Base-by-base conservation (phyloP, 1,139 yeast species). In the Oligophagozyma castellii region DNA sequence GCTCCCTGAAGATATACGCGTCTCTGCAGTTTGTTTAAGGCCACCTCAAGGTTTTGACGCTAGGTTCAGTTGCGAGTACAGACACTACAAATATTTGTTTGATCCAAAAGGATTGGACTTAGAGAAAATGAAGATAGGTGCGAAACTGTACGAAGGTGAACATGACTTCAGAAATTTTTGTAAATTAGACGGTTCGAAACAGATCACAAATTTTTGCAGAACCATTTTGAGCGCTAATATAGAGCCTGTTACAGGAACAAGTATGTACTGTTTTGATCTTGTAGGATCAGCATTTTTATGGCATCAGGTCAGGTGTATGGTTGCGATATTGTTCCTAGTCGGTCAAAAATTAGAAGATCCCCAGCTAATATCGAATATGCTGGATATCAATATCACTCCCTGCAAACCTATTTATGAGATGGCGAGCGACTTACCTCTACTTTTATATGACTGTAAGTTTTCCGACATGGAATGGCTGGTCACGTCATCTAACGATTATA, bases 231-330 rank as follows among this genome's bases (percentile, higher is more conserved):
- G 61, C 27, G 62, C 86, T 1, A 53, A 63, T 11, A 73, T 81
- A 10, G 37, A 61, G 6, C 61, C 56, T 5, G 42, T 69, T 4
- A 43, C 51, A 14, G n/a, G n/a, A n/a, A 51, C 44, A 18, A 67
- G 64, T 23, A 60, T 64, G 33, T 79, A 65, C 44, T 77, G 75
- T 34, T 74, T 89, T 50, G 86, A 84, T 48, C 59, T 89, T 30
- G 65, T 70, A 39, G 99, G 98, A 0, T 63, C 81, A 2, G 98
- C 98, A 5, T 92, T 92, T 43, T 58, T 92, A 35, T 92, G 98
- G 98, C 96, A 92, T 51, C 99, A 92, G 53, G 99, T 92, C 14
- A 67, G 98, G 30, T 84, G 94, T 42, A 89, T 92, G 93, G 70
- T 84, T 58, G 93, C 93, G 0, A 63, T 80, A 5, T 53, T 92